These are phyloP conservation scores for Lepiota brunneoincarnata DNA, from an alignment of 768 basidiomycete species.

Conservation along the genomic window DNA sequence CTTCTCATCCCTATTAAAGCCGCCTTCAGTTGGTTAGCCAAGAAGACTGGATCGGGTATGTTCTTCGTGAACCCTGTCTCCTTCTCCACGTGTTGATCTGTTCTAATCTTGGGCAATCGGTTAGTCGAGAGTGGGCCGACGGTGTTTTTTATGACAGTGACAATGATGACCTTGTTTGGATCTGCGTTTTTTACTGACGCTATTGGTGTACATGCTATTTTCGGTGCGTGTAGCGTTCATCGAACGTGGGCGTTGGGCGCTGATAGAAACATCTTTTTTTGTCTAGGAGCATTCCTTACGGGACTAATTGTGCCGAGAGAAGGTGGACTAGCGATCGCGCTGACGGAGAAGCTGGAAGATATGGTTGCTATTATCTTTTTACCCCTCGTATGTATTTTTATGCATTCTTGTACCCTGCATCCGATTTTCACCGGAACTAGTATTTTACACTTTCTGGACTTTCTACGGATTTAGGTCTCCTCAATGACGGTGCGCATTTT, in stretches of 20 bases:
- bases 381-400: conserved; percentile 56
- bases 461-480: conserved; percentile 81
- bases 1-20: conserved; percentile 66
- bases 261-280: neutral
- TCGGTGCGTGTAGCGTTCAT: conserved; percentile 44
- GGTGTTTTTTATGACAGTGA: conserved; percentile 85
- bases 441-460: conserved; percentile 94
- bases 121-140: conserved; percentile 75
- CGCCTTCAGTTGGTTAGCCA: conserved; percentile 68
- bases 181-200: conserved; percentile 92
- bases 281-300: conserved; percentile 72
- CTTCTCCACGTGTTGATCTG: neutral
- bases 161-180: conserved; percentile 77
- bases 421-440: conserved; percentile 28
- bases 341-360: conserved; percentile 98
- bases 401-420: neutral
- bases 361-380: conserved; percentile 89
- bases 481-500: conserved; percentile 61
- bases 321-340: conserved; percentile 77
- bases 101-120: neutral
- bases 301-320: conserved; percentile 85
- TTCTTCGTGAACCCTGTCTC: conserved; percentile 15
- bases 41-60: conserved; percentile 69
- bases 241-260: neutral
- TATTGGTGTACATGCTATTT: conserved; percentile 91